Conservation (phyloP, 2,329 filamentous ascomycete genomes). For the Colletotrichum endophyticum region DNA sequence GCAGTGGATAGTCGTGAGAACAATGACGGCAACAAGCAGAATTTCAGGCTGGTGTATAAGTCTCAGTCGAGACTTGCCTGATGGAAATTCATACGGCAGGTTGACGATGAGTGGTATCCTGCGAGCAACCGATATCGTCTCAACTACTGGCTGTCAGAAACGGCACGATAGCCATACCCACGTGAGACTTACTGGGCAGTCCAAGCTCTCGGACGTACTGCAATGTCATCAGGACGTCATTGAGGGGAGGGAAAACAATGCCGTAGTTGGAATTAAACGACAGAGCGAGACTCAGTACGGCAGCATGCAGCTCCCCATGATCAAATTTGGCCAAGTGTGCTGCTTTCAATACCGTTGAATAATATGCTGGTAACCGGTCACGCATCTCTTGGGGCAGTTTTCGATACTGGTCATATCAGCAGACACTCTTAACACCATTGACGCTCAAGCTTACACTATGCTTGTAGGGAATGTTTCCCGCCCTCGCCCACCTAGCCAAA, state of each 20-base stretch:
- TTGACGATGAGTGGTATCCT: slow-evolving; percentile 56
- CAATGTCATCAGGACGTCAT: slow-evolving; percentile 70
- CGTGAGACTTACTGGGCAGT: slow-evolving; percentile 68
- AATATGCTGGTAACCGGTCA: slow-evolving; percentile 65
- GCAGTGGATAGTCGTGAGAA: slow-evolving; percentile 79
- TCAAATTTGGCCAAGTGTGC: slow-evolving; percentile 44
- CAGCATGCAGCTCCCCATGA: slow-evolving; percentile 66
- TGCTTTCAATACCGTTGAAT: slow-evolving; percentile 64
- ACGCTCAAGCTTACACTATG: slow-evolving; percentile 57
- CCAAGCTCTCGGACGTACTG: slow-evolving; percentile 74
- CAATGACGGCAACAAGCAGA: slow-evolving; percentile 70
- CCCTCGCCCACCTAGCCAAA: slow-evolving; percentile 70
- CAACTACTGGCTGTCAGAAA: slow-evolving; percentile 18
- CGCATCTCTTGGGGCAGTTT: slow-evolving; percentile 69
- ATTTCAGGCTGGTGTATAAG: slow-evolving; percentile 74
- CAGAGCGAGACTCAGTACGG: slow-evolving; percentile 64
- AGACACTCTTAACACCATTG: not conserved
- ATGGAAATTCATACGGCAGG: slow-evolving; percentile 63
- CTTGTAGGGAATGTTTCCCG: slow-evolving; percentile 74
- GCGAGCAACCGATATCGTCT: slow-evolving; percentile 50
- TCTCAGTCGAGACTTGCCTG: slow-evolving; percentile 46
- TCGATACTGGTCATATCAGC: slow-evolving; percentile 46
- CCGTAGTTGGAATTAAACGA: slow-evolving; percentile 72
- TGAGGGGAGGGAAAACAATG: slow-evolving; percentile 75
- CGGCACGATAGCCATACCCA: not conserved